Base-by-base conservation (phyloP, 441 rosid species). In the Manihot esculenta region DNA sequence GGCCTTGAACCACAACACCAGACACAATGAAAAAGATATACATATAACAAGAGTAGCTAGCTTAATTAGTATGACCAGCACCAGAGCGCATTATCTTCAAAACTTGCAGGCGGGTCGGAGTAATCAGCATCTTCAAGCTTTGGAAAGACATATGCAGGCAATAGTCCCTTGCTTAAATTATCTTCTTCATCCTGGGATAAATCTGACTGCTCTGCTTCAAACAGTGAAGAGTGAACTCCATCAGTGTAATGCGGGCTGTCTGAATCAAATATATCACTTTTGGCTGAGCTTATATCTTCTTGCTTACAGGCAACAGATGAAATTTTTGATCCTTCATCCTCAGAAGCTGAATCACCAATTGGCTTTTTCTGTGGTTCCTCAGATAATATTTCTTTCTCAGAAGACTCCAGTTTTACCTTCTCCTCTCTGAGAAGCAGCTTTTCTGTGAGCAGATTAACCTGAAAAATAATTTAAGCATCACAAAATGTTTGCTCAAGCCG, bases 81-180 rank as follows among this genome's bases (percentile, higher is more conserved):
- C 94, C 91, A 89, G 54, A 87, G 83, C 44, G 91, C 80, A 12
- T 85, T 77, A 66, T 89, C 89, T 75, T 88, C 92, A 48, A 81
- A 84, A 71, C 61, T 77, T 62, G 85, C 72, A 23, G 84, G 77
- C 23, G 80, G 84, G 60, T 81, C 80, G 10, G 86, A 70, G 76
- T 77, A 82, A 70, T 85, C 79, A 2, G 45, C 59, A 27, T 78
- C 81, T 82, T 87, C 86, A 9, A 83, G 83, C 80, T 84, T 87
- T 0, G 87, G 87, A 69, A 82, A 87, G 45, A 75, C 62, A 71
- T 62, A 73, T 44, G 78, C 10, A 38, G 79, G 81, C 73, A 81
- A 57, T 6, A 83, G 62, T 70, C 58, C 72, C 76, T 72, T 85
- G 78, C 85, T 79, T 74, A 83, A 77, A 72, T 75, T 79, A 74